phyloP scores from a whole-genome alignment of 805 yeast species.

The Ogataea philodendri region DNA sequence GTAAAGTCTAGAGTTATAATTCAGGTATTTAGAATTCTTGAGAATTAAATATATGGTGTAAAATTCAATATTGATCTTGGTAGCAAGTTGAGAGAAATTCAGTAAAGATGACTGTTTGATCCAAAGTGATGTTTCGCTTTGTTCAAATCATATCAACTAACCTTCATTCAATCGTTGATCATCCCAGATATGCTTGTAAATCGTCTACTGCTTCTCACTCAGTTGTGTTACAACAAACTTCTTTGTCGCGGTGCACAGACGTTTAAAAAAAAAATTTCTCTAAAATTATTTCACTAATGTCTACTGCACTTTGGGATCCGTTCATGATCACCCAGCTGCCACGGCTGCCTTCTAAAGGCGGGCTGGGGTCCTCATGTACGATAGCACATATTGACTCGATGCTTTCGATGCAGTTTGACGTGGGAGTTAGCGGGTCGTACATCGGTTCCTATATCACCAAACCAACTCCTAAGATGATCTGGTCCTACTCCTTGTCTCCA shows the following conservation, averaged over 20 bases:
- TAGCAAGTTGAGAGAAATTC: no score
- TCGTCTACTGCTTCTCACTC: not conserved
- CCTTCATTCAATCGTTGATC: no score
- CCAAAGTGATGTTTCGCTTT: no score
- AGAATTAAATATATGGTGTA: not conserved
- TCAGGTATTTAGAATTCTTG: not conserved
- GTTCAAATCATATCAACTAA: no score
- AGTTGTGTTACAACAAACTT: constrained; percentile 1
- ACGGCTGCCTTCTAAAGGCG: constrained; percentile 29
- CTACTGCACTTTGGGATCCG: constrained; percentile 26
- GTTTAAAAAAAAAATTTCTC: constrained; percentile 1
- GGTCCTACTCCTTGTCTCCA: constrained; percentile 56
- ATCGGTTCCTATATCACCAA: constrained; percentile 49
- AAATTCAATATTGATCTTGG: not conserved
- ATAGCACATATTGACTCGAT: constrained; percentile 28
- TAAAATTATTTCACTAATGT: constrained; percentile 10
- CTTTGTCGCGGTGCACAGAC: constrained; percentile 11
- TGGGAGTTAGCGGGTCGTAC: constrained; percentile 54
- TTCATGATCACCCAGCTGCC: constrained; percentile 35
- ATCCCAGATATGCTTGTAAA: not conserved
- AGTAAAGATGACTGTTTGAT: not conserved
- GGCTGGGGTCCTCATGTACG: constrained; percentile 24
- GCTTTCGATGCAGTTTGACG: constrained; percentile 40
- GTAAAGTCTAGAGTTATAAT: not conserved
- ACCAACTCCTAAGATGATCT: constrained; percentile 56